These are phyloP conservation scores for Trichosporon sp. DNA, from an alignment of 1,284 basidiomycete genomes.

Conservation along the genomic window DNA sequence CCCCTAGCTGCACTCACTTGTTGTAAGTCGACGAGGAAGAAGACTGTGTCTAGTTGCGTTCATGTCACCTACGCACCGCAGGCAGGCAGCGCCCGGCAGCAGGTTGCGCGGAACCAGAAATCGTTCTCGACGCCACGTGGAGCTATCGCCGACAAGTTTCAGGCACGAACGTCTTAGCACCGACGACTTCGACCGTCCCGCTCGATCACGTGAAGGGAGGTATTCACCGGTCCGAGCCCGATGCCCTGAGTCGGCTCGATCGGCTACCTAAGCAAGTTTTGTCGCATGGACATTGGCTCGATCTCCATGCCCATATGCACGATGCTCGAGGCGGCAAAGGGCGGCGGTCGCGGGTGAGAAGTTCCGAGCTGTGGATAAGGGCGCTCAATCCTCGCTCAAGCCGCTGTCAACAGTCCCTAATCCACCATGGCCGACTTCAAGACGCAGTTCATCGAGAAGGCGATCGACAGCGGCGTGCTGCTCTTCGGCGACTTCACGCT, in stretches of 20 bases:
- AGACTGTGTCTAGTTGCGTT: background rate
- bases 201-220: too few relatives aligned
- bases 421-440: slow-evolving; percentile 29
- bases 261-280: background rate
- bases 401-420: background rate
- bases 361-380: background rate
- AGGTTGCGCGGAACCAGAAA: background rate
- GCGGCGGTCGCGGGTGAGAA: too few relatives aligned
- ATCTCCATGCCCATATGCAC: background rate
- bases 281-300: background rate
- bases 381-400: too few relatives aligned
- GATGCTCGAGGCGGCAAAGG: too few relatives aligned
- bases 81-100: background rate
- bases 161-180: too few relatives aligned
- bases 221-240: too few relatives aligned
- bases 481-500: slow-evolving; percentile 86
- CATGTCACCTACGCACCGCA: background rate
- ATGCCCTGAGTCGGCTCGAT: background rate
- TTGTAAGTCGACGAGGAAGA: background rate
- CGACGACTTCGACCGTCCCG: too few relatives aligned
- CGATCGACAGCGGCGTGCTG: slow-evolving; percentile 53
- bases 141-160: too few relatives aligned
- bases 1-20: background rate
- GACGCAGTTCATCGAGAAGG: slow-evolving; percentile 47
- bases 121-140: background rate